Evolutionary conservation across 2,329 filamentous ascomycete genomes (phyloP).

Genomic region (Endocalyx cinctus): DNA sequence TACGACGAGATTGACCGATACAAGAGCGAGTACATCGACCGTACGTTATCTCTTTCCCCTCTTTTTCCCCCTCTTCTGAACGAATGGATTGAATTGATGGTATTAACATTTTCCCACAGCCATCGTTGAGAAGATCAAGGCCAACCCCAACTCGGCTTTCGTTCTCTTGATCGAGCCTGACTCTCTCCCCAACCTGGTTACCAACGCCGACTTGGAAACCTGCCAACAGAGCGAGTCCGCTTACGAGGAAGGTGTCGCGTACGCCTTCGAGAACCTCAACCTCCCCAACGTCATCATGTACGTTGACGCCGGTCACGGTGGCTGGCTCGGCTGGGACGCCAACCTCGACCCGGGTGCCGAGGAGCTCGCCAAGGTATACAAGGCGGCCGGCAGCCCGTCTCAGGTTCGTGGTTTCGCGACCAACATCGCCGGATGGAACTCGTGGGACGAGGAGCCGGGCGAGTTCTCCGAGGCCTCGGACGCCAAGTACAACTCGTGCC

Average conservation of each 20-base stretch:
- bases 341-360: slow-evolving; percentile 48
- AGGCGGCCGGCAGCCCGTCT: slow-evolving; percentile 45
- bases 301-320: slow-evolving; percentile 54
- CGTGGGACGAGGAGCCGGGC: slow-evolving; percentile 32
- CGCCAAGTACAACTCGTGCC: slow-evolving; percentile 42
- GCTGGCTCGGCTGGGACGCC: slow-evolving; percentile 56
- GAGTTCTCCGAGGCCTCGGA: slow-evolving; percentile 32
- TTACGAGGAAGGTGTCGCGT: slow-evolving; percentile 47
- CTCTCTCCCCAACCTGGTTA: slow-evolving; percentile 55
- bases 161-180: slow-evolving; percentile 51
- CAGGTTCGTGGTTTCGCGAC: slow-evolving; percentile 52
- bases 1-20: slow-evolving; percentile 47
- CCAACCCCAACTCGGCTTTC: slow-evolving; percentile 41
- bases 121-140: slow-evolving; percentile 39
- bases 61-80: too few species aligned
- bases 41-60: too few species aligned
- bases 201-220: slow-evolving; percentile 47
- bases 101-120: slow-evolving; percentile 13
- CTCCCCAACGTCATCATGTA: slow-evolving; percentile 57
- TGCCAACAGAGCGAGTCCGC: slow-evolving; percentile 42
- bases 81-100: neutral
- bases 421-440: slow-evolving; percentile 57
- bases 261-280: slow-evolving; percentile 50
- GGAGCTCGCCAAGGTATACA: slow-evolving; percentile 47
- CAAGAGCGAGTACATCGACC: slow-evolving; percentile 50